Evolutionary conservation across 1,284 basidiomycete genomes (phyloP).

Genomic region (Exobasidium cylindrosporum): DNA sequence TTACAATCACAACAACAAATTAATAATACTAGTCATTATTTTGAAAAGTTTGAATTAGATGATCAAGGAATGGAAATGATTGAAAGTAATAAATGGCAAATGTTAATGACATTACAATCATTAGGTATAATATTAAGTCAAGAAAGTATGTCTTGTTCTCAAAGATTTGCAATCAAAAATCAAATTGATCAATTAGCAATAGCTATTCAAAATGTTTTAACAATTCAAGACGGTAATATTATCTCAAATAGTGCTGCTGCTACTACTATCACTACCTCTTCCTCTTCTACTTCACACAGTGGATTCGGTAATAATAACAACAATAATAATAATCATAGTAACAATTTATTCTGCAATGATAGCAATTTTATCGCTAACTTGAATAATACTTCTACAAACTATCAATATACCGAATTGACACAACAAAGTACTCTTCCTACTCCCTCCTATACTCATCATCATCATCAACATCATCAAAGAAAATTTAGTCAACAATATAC

Average conservation of each 20-base stretch:
- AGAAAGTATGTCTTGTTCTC: neutral
- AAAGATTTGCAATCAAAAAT: neutral
- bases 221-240: neutral
- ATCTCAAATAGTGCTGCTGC: neutral
- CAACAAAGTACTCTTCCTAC: neutral
- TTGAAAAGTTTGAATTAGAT: neutral
- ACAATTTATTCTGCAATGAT: neutral
- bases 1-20: neutral
- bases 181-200: neutral
- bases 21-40: neutral
- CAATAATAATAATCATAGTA: neutral
- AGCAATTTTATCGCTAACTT: too few relatives aligned
- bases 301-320: neutral
- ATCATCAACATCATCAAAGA: too few relatives aligned
- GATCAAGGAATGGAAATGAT: neutral
- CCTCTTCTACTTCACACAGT: neutral
- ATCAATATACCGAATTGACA: neutral
- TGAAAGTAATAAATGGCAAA: neutral
- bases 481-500: neutral
- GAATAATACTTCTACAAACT: neutral
- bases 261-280: neutral
- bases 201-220: neutral
- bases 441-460: neutral
- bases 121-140: neutral
- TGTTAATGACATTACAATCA: neutral